Evolutionary conservation across 306 rosid species (phyloP), one percentile per base, ranked within the genome.

Genomic region (Medicago arabica): DNA sequence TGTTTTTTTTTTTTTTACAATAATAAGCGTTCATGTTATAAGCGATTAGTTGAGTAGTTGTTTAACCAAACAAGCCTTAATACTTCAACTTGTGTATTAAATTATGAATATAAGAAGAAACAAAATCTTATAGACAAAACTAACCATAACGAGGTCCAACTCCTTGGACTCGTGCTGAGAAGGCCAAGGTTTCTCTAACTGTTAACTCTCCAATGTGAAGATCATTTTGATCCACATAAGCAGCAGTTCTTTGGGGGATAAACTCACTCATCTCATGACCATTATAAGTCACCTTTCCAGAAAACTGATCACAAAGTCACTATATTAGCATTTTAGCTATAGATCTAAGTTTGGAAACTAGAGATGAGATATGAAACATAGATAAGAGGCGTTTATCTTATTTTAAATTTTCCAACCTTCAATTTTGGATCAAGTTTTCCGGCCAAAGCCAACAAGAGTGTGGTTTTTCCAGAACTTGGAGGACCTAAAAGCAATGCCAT

Each of bases 161-260:
- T 55, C 97, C 97, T 88, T 92, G 97, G 57, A 91, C 87, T 82
- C 90, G 89, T 65, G 97, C 97, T 4, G 97, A 91, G 87, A 91
- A 91, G 38, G 86, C 88, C 83, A 92, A 72, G 43, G 97, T 92
- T 86, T 92, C 96, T 82, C 97, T 82, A 1, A 92, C 97, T 2
- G 97, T 92, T 90, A 92, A 74, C 69, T 88, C 91, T 69, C 90
- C 91, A 23, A 86, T 49, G 51, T 89, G 97, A 76, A 89, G 85
- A 86, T 92, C 97, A 82, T 88, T 40, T 81, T 92, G 97, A 76
- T 89, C 83, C 16, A 89, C 88, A 75, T 92, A 92, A 3, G 97
- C 96, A 21, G 95, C 82, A 41, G 97, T 89, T 81, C 91, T 88
- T 69, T 89, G 90, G 1, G 95, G 89, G 7, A 89, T 90, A 86